phyloP scores from a whole-genome alignment of 1,139 yeast genomes.

The Yamadazyma kanchanaburiensis region DNA sequence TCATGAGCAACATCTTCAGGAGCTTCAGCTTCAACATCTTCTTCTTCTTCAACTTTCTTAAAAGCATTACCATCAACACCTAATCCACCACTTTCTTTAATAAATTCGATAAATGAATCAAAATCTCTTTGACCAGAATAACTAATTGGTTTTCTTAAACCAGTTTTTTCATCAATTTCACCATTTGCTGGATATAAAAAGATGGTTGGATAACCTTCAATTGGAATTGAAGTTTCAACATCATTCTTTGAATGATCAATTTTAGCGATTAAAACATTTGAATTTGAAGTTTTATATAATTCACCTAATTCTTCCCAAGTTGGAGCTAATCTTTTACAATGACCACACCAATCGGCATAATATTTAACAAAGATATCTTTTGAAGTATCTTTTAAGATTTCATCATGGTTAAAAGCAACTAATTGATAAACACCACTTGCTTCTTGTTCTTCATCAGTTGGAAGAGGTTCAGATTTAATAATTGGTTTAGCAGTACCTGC shows the following conservation, averaged over 20 bases:
- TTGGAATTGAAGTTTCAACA: slow-evolving; percentile 61
- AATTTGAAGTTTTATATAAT: slow-evolving; percentile 50
- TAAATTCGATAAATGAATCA: slow-evolving; percentile 66
- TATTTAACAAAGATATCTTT: slow-evolving; percentile 92
- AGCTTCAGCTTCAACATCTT: slow-evolving; percentile 20
- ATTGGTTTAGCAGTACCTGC: slow-evolving; percentile 68
- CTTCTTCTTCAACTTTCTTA: slow-evolving; percentile 25
- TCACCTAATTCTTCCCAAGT: slow-evolving; percentile 83
- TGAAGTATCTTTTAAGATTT: slow-evolving; percentile 58
- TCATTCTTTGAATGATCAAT: slow-evolving; percentile 90
- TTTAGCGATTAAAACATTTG: slow-evolving; percentile 70
- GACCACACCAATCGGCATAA: slow-evolving; percentile 99
- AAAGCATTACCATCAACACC: slow-evolving; percentile 49
- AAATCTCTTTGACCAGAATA: slow-evolving; percentile 74
- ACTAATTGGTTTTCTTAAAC: slow-evolving; percentile 59
- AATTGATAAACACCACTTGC: slow-evolving; percentile 71
- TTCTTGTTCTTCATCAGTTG: slow-evolving; percentile 63
- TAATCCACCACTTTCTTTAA: slow-evolving; percentile 62
- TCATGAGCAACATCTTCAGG: slow-evolving; percentile 33
- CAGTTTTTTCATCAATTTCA: slow-evolving; percentile 55
- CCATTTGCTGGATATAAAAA: slow-evolving; percentile 88
- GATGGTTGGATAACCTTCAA: slow-evolving; percentile 92
- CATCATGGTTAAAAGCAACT: slow-evolving; percentile 82
- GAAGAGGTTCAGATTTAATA: slow-evolving; percentile 83
- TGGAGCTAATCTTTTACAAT: slow-evolving; percentile 95